Evolutionary conservation across 352 stramenopile genomes (phyloP), one percentile per base, ranked within the genome.

Genomic region (Phytopythium sindhum): DNA sequence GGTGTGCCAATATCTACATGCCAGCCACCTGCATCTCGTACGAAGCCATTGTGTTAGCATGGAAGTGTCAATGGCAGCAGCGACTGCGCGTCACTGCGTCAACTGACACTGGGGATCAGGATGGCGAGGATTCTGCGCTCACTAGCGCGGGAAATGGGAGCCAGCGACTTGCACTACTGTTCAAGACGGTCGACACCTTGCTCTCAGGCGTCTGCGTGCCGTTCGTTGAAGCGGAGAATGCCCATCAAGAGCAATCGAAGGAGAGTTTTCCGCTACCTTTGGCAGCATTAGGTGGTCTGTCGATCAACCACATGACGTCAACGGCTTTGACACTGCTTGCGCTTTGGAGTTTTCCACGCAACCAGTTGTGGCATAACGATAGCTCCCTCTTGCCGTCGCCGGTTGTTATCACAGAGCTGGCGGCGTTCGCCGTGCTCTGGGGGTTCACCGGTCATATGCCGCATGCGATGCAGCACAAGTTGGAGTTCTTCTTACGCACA

Each of bases 391-490:
- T 62, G 1, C 17, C 64, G 0, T 67, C 79, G 23, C 21, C 28
- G 1, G 21, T 2, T 21, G n/a, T 23, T 48, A 33, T 85, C 11
- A 60, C 69, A 2, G 67, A 75, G 11, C 42, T 88, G 2, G 66
- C 78, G 14, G 70, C 66, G 0, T 89, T 88, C 51, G 65, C 74
- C n/a, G 64, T 86, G 3, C 57, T 84, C 0, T 90, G 78, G 79
- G 79, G 77, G 0, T 77, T 86, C 50, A 33, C 60, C 5, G 77
- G 79, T 0, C 81, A 89, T n/a, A 39, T 88, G 0, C 31, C 33
- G 9, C 78, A 86, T 26, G 19, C 67, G 0, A 58, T 68, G 12
- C 74, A 75, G 15, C 64, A 74, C 26, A 88, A 88, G 28, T 50
- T 90, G 15, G 81, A 90, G 33, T 73, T 71, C 28, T 75, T 73